These are phyloP conservation scores for Herpetomonas samuelpessoai DNA, from an alignment of 208 protist species.

Conservation along the genomic window DNA sequence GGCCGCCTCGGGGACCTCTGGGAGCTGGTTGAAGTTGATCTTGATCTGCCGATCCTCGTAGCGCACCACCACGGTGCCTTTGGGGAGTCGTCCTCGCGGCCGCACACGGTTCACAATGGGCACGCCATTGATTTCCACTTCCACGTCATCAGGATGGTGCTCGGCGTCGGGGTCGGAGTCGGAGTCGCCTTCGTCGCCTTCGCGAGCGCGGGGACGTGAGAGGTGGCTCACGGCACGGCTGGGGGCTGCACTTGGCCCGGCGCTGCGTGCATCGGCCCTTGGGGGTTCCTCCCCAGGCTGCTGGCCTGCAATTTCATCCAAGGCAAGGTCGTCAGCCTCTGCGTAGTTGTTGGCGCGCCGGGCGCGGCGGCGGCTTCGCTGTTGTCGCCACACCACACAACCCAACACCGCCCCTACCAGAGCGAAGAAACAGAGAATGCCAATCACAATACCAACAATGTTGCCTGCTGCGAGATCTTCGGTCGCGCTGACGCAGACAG, in stretches of 20 bases:
- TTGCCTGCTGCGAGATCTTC: constrained; percentile 1
- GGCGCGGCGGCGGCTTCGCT: not conserved
- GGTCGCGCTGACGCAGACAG: not conserved
- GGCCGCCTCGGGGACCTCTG: constrained; percentile 22
- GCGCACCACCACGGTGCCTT: constrained; percentile 13
- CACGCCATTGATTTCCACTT: constrained; percentile 9
- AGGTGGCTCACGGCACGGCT: not conserved
- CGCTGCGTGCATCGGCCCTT: too few species aligned
- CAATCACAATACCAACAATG: not conserved
- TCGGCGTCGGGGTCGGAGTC: constrained; percentile 1
- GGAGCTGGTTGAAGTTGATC: constrained; percentile 16
- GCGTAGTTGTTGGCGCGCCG: not conserved
- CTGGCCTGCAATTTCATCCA: constrained; percentile 2
- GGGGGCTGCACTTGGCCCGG: not conserved
- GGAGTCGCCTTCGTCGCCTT: not conserved
- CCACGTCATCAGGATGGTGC: not conserved
- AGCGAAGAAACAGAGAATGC: not conserved
- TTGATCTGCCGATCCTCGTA: constrained; percentile 13
- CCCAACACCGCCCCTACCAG: not conserved
- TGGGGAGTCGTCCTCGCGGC: constrained; percentile 15
- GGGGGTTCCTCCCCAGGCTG: not conserved
- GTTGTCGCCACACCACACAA: constrained; percentile 4
- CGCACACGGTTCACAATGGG: constrained; percentile 31
- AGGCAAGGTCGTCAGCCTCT: constrained; percentile 3
- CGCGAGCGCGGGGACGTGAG: not conserved